Base-by-base conservation (phyloP, 768 basidiomycete species). In the Amanita rubescens region DNA sequence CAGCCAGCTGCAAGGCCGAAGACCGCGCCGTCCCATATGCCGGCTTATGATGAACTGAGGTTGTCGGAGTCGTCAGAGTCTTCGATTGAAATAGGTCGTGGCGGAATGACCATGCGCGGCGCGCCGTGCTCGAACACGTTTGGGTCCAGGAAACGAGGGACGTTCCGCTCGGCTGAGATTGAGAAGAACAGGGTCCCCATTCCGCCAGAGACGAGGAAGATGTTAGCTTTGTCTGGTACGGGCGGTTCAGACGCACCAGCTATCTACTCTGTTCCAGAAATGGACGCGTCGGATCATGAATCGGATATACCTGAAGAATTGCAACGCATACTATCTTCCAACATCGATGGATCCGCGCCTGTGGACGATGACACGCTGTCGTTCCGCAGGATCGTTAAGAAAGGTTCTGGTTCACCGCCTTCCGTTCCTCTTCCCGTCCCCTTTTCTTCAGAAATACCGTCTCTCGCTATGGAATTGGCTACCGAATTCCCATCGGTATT, bases 221-320 rank as follows among this genome's bases (percentile, higher is more conserved):
- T 71, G n/a, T 68, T 87, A 15, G 83, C 85, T 0, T 75, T 86
- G 67, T 68, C 71, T 12, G 86, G 85, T 0, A 88, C 85, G 0
- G 86, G 86, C 9, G 79, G 78, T 1, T 81, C 79, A 0, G 71
- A 78, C 45, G 72, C 71, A 3, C 76, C 76, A 20, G 69, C 61
- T 24, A 51, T 51, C 15, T 76, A 75, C 47, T 66, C 65, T 1
- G 75, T 72, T 51, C 69, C 69, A 14, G 75, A 74, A 17, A 58
- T 76, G 7, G 77, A 84, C 34, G 72, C 69, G 2, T 78, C 78
- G 8, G 84, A 88, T 60, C 84, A 79, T 0, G 83, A 89, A 63
- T 86, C 83, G 1, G 87, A 92, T 59, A 86, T 90, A n/a, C 87
- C 90, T 1, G 79, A 86, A 38, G 90, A 91, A 65, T 64, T 91